Base-by-base conservation (phyloP, 345 rosid species). In the Odontarrhena argentea region DNA sequence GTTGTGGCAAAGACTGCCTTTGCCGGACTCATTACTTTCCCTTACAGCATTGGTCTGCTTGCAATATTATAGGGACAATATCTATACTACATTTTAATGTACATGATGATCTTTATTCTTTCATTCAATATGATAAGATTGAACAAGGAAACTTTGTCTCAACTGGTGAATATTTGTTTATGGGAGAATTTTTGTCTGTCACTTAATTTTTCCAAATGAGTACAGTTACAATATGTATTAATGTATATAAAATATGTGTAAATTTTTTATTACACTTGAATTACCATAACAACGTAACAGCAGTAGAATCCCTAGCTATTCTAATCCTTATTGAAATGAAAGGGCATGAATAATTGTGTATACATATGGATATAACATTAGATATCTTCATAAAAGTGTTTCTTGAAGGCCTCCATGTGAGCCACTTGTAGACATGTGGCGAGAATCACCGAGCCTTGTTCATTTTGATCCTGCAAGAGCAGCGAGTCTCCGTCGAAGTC, bases 401-500 rank as follows among this genome's bases (percentile, higher is more conserved):
- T 69, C 78, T 75, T 75, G 56, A 75, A 75, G 8, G 51, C 63
- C 32, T 75, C 71, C 67, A 75, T 69, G 43, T 75, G 75, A 56
- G 57, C 40, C 37, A 58, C 47, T 4, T 75, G 78, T 28, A 64
- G 56, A 63, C 75, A 75, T 14, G 74, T 62, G 9, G 75, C 78
- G 0, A 75, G 50, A 35, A 69, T 56, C 46, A 75, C 22, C 3
- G 78, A 63, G 36, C 75, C 75, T 2, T 49, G 62, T 50, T 75
- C 70, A 38, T 50, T 45, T 49, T 44, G 74, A 59, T 69, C 62
- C 44, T 70, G 81, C 65, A 84, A 67, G 47, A 86, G 40, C 61
- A 77, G 55, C 1, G 79, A 77, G 73, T 79, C 88, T 1, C 78
- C 78, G 28, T 86, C 88, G 28, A 71, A 82, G 51, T 79, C 82